Percentiles rank a stretch among this genome's conserved stretches.
phyloP scores from a whole-genome alignment of 2,329 filamentous ascomycete genomes.

The Colletotrichum euphorbiae region DNA sequence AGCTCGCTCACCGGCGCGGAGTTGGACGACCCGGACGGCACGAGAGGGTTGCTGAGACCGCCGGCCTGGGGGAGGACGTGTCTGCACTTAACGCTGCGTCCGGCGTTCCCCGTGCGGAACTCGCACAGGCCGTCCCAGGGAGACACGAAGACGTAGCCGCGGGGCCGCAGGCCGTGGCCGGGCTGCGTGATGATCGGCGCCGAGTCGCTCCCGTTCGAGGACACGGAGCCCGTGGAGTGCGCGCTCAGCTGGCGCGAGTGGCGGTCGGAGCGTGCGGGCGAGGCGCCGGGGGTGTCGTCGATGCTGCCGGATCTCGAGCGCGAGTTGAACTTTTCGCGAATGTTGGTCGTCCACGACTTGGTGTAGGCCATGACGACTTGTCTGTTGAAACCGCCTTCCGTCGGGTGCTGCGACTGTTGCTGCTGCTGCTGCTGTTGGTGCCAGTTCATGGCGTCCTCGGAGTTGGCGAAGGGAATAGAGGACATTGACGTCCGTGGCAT shows the following conservation, averaged over 20 bases:
- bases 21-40: slow-evolving; percentile 44
- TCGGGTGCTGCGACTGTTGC: slow-evolving; percentile 8
- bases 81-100: slow-evolving; percentile 79
- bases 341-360: slow-evolving; percentile 60
- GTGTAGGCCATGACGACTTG: slow-evolving; percentile 69
- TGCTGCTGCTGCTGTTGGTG: slow-evolving; percentile 30
- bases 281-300: slow-evolving; percentile 28
- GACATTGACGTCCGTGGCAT: slow-evolving; percentile 19
- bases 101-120: slow-evolving; percentile 82
- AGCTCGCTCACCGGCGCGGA: slow-evolving; percentile 78
- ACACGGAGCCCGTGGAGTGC: slow-evolving; percentile 31
- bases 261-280: slow-evolving; percentile 24
- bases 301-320: slow-evolving; percentile 41
- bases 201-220: slow-evolving; percentile 42
- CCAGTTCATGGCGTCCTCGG: slow-evolving; percentile 33
- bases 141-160: slow-evolving; percentile 82
- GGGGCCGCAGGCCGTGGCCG: slow-evolving; percentile 62
- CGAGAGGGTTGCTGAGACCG: slow-evolving; percentile 43
- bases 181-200: slow-evolving; percentile 54
- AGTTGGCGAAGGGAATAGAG: slow-evolving; percentile 31
- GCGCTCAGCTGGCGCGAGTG: slow-evolving; percentile 37
- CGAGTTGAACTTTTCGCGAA: slow-evolving; percentile 59
- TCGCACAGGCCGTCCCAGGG: slow-evolving; percentile 91
- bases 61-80: slow-evolving; percentile 69
- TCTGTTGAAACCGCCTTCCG: slow-evolving; percentile 58